Evolutionary conservation across 1,284 basidiomycete species (phyloP).

Genomic region (Sporisorium sorghi): DNA sequence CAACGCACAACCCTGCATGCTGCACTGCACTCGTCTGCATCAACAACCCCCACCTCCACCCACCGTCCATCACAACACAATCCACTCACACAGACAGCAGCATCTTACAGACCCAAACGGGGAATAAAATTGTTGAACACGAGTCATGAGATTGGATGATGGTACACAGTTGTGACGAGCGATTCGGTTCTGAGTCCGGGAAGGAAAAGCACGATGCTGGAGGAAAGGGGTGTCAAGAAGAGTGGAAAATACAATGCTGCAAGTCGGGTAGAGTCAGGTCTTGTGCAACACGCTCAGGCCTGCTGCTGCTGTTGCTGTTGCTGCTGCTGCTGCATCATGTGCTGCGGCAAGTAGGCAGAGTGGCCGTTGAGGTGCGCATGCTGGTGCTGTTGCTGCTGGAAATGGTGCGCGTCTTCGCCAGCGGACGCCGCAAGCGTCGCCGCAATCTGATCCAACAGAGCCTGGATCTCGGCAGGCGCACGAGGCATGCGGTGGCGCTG

Average conservation of each 20-base stretch:
- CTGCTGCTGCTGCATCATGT: constrained; percentile 28
- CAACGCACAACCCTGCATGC: not conserved
- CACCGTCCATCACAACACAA: not conserved
- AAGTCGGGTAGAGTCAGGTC: too few species aligned
- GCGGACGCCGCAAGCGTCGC: constrained; percentile 30
- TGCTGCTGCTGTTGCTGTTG: constrained; percentile 26
- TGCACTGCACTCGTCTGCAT: too few species aligned
- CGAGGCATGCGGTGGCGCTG: constrained; percentile 54
- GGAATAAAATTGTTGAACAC: not conserved
- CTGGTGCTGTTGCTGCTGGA: constrained; percentile 16
- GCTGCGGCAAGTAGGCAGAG: constrained; percentile 25
- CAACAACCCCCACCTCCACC: too few species aligned
- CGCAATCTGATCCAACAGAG: constrained; percentile 64
- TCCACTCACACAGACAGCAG: not conserved
- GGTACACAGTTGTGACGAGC: not conserved
- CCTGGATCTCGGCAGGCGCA: constrained; percentile 65
- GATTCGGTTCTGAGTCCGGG: not conserved
- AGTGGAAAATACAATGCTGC: not conserved
- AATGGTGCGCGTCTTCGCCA: constrained; percentile 20
- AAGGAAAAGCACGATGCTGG: not conserved
- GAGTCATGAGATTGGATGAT: not conserved
- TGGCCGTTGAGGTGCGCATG: constrained; percentile 36
- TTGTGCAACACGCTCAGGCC: constrained; percentile 9
- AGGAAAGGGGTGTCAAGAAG: not conserved
- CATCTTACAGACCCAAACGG: too few species aligned